Base-by-base conservation (phyloP, 768 basidiomycete genomes). In the Hemileccinum rubropunctum region DNA sequence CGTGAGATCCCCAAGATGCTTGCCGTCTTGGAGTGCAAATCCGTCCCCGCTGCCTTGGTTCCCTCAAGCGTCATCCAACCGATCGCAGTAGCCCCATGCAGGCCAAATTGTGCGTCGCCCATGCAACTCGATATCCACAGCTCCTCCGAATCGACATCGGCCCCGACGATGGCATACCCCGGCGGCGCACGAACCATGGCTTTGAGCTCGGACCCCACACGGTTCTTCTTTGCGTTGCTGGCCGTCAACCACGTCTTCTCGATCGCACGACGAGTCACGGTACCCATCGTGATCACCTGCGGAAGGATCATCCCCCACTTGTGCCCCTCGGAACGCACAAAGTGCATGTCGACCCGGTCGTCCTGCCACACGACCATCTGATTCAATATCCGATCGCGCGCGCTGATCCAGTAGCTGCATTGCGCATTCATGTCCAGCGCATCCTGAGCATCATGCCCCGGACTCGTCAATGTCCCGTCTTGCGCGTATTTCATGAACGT, bases 1-100 rank as follows among this genome's bases (percentile, higher is more conserved):
- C 95, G 82, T 35, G 92, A 90, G 56, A 95, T 95, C 15, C 91
- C 90, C 34, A 98, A 74, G 61, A 98, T 98, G 51, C 71, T 81
- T 11, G 95, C 97, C 2, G 95, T 95, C 73, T 97, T 97, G 11
- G 95, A 98, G 63, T 98, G 95, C 27, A 99, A 71, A 71, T 99
- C 95, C 6, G 95, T 98, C 6, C 94, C 94, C 0, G 88, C 86
- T 0, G 85, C 79, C 69, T 98, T 98, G 14, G 95, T 95, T 1
- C 97, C 95, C 67, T 98, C 97, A 26, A 99, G 79, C 14, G 95
- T 98, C 95, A 99, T 98, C 95, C 95, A 98, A 3, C 97, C 95
- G 37, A 99, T 84, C 2, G 95, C 94, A 3, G 94, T 95, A 11
- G 94, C 92, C 11, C 95, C 95, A 58, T 99, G 95, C 50, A 95